Evolutionary conservation across 2,329 filamentous ascomycete genomes (phyloP).

Genomic region (Aureobasidium musti): DNA sequence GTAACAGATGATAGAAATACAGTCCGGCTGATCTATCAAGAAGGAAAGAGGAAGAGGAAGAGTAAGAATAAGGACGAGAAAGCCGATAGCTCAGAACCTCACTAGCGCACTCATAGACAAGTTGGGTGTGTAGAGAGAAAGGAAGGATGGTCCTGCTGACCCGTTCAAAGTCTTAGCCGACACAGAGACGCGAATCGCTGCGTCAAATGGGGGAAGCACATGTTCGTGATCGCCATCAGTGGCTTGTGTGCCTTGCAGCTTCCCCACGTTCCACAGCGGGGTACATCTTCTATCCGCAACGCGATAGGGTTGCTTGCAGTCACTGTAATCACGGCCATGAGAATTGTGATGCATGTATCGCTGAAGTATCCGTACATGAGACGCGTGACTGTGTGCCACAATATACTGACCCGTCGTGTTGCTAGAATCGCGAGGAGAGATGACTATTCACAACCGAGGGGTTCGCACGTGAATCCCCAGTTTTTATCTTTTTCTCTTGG

Average conservation of each 20-base stretch:
- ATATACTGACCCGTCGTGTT: neutral
- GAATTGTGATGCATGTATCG: neutral
- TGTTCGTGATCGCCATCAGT: conserved; percentile 21
- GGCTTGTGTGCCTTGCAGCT: conserved; percentile 27
- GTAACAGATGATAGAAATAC: conserved; percentile 1
- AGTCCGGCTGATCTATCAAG: conserved; percentile 17
- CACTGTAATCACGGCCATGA: neutral
- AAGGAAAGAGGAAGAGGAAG: neutral
- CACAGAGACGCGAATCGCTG: conserved; percentile 4
- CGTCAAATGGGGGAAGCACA: conserved; percentile 25
- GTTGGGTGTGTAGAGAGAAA: neutral
- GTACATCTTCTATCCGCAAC: neutral
- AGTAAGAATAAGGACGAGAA: neutral
- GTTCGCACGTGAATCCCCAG: conserved; percentile 1
- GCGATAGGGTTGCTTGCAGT: conserved; percentile 23
- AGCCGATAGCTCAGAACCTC: conserved; percentile 6
- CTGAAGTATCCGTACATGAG: neutral
- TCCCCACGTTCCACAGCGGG: conserved; percentile 22
- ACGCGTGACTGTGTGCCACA: conserved; percentile 25
- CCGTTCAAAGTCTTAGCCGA: neutral
- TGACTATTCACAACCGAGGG: neutral
- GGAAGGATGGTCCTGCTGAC: conserved; percentile 16
- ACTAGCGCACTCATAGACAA: conserved; percentile 26
- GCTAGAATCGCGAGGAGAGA: neutral
- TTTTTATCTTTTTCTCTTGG: conserved; percentile 2